Conservation (phyloP, 1,284 basidiomycete genomes). For the Sporisorium iseilematis-ciliati region DNA sequence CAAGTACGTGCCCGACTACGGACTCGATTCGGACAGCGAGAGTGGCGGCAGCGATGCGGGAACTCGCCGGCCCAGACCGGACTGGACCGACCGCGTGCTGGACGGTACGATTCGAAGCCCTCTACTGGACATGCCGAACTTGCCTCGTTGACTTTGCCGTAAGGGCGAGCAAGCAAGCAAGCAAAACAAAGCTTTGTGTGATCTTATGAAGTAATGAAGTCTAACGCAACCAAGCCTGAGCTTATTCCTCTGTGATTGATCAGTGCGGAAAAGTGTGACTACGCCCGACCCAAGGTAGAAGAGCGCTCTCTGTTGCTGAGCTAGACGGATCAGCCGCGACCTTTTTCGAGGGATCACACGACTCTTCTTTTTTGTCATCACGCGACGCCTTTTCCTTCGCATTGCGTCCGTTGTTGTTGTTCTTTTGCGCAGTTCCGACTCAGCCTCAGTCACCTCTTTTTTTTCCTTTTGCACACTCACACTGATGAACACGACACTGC, state of each 20-base stretch:
- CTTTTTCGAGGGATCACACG: background rate
- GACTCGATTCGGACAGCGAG: constrained; percentile 27
- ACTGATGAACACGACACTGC: too few species aligned
- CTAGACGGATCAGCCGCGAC: background rate
- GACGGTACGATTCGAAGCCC: constrained; percentile 14
- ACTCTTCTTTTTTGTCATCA: constrained; percentile 53
- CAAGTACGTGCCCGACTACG: constrained; percentile 20
- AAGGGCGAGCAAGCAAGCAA: background rate
- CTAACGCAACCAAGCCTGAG: too few species aligned
- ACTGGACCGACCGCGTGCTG: constrained; percentile 28
- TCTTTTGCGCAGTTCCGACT: constrained; percentile 10
- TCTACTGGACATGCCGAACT: constrained; percentile 9
- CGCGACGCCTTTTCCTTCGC: constrained; percentile 27
- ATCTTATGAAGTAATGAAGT: too few species aligned
- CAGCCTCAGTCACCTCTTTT: background rate
- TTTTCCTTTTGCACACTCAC: too few species aligned
- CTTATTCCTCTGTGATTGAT: too few species aligned
- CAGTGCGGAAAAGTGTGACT: too few species aligned
- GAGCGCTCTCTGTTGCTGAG: too few species aligned
- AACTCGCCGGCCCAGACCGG: background rate
- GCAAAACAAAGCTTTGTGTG: too few species aligned
- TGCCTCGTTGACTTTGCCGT: constrained; percentile 1
- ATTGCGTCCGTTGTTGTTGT: background rate
- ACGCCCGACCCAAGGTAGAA: too few species aligned
- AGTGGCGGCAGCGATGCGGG: constrained; percentile 3